A percentile compares a stretch with the other conserved stretches of the same genome.
phyloP scores from a whole-genome alignment of 2,329 filamentous ascomycete species.

The Malbranchea zuffiana region DNA sequence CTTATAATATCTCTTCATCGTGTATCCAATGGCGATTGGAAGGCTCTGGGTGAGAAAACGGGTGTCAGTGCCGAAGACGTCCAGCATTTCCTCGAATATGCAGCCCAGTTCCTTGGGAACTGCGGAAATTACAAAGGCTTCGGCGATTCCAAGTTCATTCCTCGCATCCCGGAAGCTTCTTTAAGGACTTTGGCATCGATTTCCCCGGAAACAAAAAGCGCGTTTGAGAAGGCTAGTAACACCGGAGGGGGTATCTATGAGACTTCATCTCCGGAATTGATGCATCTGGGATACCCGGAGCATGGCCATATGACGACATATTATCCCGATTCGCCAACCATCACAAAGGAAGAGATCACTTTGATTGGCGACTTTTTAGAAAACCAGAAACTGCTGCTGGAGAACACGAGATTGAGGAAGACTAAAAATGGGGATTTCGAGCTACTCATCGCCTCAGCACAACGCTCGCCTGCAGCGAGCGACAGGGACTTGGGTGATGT shows the following conservation, averaged over 20 bases:
- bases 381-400: slow-evolving; percentile 56
- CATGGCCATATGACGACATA: slow-evolving; percentile 70
- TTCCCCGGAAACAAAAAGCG: slow-evolving; percentile 48
- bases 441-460: slow-evolving; percentile 61
- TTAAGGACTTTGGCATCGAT: slow-evolving; percentile 55
- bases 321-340: slow-evolving; percentile 63
- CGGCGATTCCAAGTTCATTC: slow-evolving; percentile 74
- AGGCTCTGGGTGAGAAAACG: slow-evolving; percentile 52
- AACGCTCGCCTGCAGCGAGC: slow-evolving; percentile 46
- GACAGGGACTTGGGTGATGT: slow-evolving; percentile 61
- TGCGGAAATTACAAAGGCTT: slow-evolving; percentile 80
- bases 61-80: slow-evolving; percentile 54
- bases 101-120: slow-evolving; percentile 68
- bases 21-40: slow-evolving; percentile 59
- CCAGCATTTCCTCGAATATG: slow-evolving; percentile 62
- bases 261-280: slow-evolving; percentile 49
- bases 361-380: slow-evolving; percentile 63
- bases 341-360: slow-evolving; percentile 64
- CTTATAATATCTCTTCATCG: slow-evolving; percentile 65
- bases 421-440: slow-evolving; percentile 54
- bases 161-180: slow-evolving; percentile 53
- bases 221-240: slow-evolving; percentile 53
- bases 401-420: slow-evolving; percentile 69
- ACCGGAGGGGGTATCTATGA: slow-evolving; percentile 58
- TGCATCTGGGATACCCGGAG: slow-evolving; percentile 67